Base-by-base conservation (phyloP, 139 green algal species). In the Chlamydomonas schloesseri region DNA sequence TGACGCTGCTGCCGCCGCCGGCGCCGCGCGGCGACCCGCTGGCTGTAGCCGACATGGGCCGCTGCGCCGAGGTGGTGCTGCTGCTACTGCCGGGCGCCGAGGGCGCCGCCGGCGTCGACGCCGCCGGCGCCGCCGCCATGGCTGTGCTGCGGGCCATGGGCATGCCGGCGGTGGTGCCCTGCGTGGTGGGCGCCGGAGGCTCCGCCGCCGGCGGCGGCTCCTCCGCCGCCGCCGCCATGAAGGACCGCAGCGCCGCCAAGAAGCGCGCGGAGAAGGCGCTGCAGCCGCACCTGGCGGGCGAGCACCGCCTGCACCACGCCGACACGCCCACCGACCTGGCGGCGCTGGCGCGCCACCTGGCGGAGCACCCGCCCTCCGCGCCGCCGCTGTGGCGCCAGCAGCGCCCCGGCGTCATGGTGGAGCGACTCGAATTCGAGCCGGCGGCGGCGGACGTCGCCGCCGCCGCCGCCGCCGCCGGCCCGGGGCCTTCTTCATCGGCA, bases 331-430 rank as follows among this genome's bases (percentile, higher is more conserved):
- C 53, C 18, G 95, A 97, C 84, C 88, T 87, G n/a, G 71, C 82
- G 62, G 84, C 92, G 84, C 77, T 98, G 80, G 82, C 97, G 42
- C 93, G 95, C 21, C 91, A 95, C 83, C 80, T 98, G 37, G 87
- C 76, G 2, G 94, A 97, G 46, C 79, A 79, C 13, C 72, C 87
- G 47, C 37, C 78, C 18, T n/a, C 65, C 47, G 79, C 29, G 42
- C 60, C 91, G 31, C 96, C 95, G 28, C 58, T 89, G 42, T 99
- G 96, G 96, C 92, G 96, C 29, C 87, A 87, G 82, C 92, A 96
- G 65, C 91, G 96, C 31, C 94, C 96, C 0, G 65, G 71, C 2
- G 53, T 99, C 31, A 78, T 98, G 78, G 87, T 95, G 3, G 91
- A 98, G 78, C 83, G 62, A 0, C 94, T 92, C 0, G 80, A 87